Evolutionary conservation across 2,329 filamentous ascomycete genomes (phyloP).

Genomic region (Fusarium dimerum): DNA sequence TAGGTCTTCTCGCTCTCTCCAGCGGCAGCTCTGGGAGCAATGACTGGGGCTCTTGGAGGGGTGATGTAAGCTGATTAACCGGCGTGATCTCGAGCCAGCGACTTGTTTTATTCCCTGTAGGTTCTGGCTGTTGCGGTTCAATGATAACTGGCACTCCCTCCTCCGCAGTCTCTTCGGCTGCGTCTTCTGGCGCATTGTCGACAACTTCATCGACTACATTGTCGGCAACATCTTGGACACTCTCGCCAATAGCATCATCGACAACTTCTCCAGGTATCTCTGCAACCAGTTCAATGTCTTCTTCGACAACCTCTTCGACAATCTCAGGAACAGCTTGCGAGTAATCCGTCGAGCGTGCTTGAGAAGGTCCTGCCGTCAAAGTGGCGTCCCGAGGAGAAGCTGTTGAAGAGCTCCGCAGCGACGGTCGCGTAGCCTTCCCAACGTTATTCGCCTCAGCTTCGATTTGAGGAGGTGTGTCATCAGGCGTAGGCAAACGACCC

Average conservation of each 20-base stretch:
- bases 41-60: conserved; percentile 36
- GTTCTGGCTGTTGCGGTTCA: conserved; percentile 10
- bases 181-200: conserved; percentile 4
- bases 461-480: conserved; percentile 49
- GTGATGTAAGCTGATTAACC: conserved; percentile 40
- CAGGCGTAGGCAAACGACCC: conserved; percentile 53
- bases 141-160: conserved; percentile 11
- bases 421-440: conserved; percentile 19
- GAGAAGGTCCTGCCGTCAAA: conserved; percentile 2
- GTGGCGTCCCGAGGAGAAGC: conserved; percentile 10
- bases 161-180: not conserved
- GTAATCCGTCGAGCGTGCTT: conserved; percentile 2
- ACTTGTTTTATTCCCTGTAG: conserved; percentile 12
- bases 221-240: conserved; percentile 13
- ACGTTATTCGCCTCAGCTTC: conserved; percentile 22
- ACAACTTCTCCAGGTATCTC: conserved; percentile 1
- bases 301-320: conserved; percentile 18
- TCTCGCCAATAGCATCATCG: conserved; percentile 17
- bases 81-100: conserved; percentile 36
- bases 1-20: conserved; percentile 41
- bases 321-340: conserved; percentile 6
- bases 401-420: conserved; percentile 11
- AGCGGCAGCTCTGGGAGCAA: conserved; percentile 28
- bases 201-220: conserved; percentile 11
- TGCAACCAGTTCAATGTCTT: conserved; percentile 11